A percentile compares a stretch with the other conserved stretches of the same genome.
Conservation (phyloP, 1,284 basidiomycete genomes). For the Albatrellus sp. region DNA sequence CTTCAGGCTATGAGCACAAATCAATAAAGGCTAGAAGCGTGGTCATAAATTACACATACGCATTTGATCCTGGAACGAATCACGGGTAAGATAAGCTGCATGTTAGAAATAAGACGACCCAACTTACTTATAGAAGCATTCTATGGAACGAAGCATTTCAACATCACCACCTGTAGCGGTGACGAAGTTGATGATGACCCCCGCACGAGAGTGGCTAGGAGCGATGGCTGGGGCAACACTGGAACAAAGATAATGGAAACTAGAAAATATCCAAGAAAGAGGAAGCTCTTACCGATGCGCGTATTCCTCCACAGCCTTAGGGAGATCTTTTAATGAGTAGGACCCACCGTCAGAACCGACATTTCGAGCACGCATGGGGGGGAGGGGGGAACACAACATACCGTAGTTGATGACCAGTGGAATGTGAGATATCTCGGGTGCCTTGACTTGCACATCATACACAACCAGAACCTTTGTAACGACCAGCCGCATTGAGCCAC, state of each 20-base stretch:
- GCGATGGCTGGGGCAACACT: constrained; percentile 77
- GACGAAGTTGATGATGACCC: constrained; percentile 89
- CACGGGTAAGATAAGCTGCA: constrained; percentile 7
- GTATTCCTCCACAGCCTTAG: constrained; percentile 92
- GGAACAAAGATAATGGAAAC: constrained; percentile 8
- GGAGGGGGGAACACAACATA: constrained; percentile 17
- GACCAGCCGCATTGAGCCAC: constrained; percentile 47
- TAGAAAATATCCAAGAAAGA: not conserved
- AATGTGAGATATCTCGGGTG: constrained; percentile 79
- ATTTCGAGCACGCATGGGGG: constrained; percentile 1
- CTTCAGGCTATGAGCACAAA: constrained; percentile 52
- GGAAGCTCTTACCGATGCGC: constrained; percentile 61
- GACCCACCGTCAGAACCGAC: too few relatives aligned
- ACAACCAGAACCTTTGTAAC: constrained; percentile 73
- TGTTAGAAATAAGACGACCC: constrained; percentile 8
- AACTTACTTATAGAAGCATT: constrained; percentile 86
- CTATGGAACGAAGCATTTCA: constrained; percentile 94
- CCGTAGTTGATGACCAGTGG: constrained; percentile 90
- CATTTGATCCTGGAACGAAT: constrained; percentile 65
- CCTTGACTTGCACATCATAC: constrained; percentile 85
- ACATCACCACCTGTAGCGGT: constrained; percentile 95
- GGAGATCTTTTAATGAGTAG: constrained; percentile 50
- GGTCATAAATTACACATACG: constrained; percentile 33
- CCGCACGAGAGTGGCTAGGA: constrained; percentile 68
- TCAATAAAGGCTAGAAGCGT: constrained; percentile 4